Evolutionary conservation across 495 filamentous ascomycete genomes (phyloP), one percentile per base, ranked within the genome.

Genomic region (Penicillium cataractarum): DNA sequence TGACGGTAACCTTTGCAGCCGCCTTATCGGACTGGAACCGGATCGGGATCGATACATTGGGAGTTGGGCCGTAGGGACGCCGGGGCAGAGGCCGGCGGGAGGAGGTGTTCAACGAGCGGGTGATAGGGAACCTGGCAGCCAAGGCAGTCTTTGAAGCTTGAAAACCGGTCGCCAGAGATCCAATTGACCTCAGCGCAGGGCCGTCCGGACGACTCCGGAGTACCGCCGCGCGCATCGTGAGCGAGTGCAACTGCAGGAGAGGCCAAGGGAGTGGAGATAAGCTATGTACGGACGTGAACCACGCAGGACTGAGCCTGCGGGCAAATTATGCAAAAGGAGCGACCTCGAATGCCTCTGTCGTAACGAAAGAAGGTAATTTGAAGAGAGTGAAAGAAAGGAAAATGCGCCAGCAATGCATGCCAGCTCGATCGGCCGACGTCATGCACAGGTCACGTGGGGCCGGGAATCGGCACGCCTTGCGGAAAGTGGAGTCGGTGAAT

Each of bases 181-280:
- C 73, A 65, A 75, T 75, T 70, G 71, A 72, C 53, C 58, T 70
- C 60, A 76, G 68, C 60, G 67, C 72, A 37, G 63, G 58, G 57
- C 69, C 63, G 64, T 67, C 71, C 71, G 73, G 63, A 62, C 76
- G 72, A 69, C 71, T 66, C 72, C 72, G 71, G 68, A 71, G 70
- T 64, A 80, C 68, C 63, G 69, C 71, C 60, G 74, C 75, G 70
- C 71, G 76, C 74, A 80, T 80, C 55, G 65, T 65, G 65, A 60
- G 53, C 49, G 50, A 50, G 33, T 6, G 49, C 26, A 58, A 35
- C 24, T 12, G 57, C 32, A 55, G 35, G 54, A 39, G 61, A 62
- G 55, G 49, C 50, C 44, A 54, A 40, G 32, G 27, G 57, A 52
- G 64, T 40, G 62, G 8, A 58, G 67, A 66, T 66, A 44, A 74